phyloP scores from a whole-genome alignment of 345 rosid genomes.

The Anacardium occidentale region DNA sequence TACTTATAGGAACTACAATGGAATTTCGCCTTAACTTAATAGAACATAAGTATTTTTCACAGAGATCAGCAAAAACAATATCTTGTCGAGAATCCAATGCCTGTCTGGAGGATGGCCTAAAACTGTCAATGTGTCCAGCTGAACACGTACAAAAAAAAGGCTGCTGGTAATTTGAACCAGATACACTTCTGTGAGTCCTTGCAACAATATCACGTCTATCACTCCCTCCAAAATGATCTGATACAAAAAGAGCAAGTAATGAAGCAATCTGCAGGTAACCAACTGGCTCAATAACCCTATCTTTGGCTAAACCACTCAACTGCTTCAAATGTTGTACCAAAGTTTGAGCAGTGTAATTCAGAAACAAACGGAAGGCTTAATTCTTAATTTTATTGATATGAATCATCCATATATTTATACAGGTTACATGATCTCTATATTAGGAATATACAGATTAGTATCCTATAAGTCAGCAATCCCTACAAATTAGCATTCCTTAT shows the following conservation, averaged over 20 bases:
- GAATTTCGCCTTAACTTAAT: constrained; percentile 67
- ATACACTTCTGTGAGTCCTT: constrained; percentile 67
- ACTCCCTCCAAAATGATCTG: constrained; percentile 98
- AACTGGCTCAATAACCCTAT: constrained; percentile 32
- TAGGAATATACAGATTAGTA: too few species aligned
- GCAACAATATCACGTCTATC: constrained; percentile 65
- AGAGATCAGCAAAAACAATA: constrained; percentile 57
- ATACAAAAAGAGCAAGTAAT: constrained; percentile 87
- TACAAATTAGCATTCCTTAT: too few species aligned
- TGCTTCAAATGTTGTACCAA: constrained; percentile 58
- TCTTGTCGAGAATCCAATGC: constrained; percentile 43
- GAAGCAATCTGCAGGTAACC: constrained; percentile 67
- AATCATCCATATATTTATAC: too few species aligned
- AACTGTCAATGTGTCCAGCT: constrained; percentile 60
- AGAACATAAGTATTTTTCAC: constrained; percentile 74
- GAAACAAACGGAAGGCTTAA: too few species aligned
- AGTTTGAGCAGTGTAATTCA: constrained; percentile 71
- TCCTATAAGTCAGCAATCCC: too few species aligned
- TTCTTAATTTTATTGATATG: too few species aligned
- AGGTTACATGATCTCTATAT: too few species aligned
- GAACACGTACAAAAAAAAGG: constrained; percentile 93
- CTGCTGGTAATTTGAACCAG: constrained; percentile 78
- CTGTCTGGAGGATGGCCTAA: constrained; percentile 36
- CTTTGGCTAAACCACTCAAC: constrained; percentile 43
- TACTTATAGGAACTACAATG: constrained; percentile 77